Evolutionary conservation across 345 rosid species (phyloP).

Genomic region (Eucalyptus pumila): DNA sequence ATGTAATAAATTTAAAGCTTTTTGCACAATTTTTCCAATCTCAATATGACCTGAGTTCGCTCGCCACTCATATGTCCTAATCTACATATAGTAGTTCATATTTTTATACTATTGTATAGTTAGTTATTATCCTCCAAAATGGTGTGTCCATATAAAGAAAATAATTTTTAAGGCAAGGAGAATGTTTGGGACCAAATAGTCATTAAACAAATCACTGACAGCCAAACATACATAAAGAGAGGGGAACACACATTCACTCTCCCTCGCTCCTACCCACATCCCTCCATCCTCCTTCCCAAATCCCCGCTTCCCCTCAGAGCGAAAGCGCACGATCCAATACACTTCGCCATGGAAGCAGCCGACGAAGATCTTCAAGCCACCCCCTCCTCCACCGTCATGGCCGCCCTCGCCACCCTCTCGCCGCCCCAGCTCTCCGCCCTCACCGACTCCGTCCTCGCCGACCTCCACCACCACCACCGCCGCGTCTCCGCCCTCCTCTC

Average conservation of each 20-base stretch:
- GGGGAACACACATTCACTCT: background rate
- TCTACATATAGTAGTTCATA: background rate
- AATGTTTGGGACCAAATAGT: background rate
- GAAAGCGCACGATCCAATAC: conserved; percentile 27
- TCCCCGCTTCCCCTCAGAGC: background rate
- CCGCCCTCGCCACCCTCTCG: conserved; percentile 51
- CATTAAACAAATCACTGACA: background rate
- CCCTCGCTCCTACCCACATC: background rate
- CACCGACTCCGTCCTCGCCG: conserved; percentile 33
- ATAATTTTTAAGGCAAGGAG: background rate
- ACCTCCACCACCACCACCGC: conserved; percentile 37
- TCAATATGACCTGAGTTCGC: background rate
- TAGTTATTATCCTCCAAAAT: background rate
- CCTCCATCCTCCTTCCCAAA: background rate
- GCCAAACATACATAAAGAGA: background rate
- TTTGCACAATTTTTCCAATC: background rate
- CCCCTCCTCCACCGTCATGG: conserved; percentile 16
- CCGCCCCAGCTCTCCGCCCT: conserved; percentile 38
- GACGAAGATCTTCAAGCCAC: background rate
- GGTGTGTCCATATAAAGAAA: background rate
- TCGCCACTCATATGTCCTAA: background rate
- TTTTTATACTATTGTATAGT: background rate
- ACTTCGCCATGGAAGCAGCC: conserved; percentile 27
- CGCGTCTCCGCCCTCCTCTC: conserved; percentile 66
- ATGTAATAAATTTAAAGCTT: too few species aligned